Conservation (phyloP, 2,329 filamentous ascomycete genomes). For the Talaromyces sp. region DNA sequence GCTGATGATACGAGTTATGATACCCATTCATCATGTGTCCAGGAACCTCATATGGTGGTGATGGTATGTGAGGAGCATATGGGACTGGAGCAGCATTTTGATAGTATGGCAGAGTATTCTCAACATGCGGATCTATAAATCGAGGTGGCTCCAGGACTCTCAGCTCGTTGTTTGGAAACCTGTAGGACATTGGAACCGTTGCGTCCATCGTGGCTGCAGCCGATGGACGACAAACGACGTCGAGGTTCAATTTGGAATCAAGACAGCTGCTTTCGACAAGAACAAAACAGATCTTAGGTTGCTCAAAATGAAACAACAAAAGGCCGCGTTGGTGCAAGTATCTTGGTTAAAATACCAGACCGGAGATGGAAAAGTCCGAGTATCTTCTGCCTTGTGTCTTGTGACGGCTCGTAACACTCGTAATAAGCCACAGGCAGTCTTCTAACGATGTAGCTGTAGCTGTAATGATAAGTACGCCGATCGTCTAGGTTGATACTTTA, state of each 20-base stretch:
- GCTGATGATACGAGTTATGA: slow-evolving; percentile 31
- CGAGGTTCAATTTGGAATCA: neutral
- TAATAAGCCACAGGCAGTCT: neutral
- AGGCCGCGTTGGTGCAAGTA: neutral
- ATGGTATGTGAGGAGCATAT: slow-evolving; percentile 35
- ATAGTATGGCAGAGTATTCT: slow-evolving; percentile 35
- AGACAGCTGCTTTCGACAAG: neutral
- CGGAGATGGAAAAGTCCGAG: slow-evolving; percentile 10
- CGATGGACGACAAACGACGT: neutral
- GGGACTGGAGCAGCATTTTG: slow-evolving; percentile 35
- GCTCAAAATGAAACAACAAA: neutral
- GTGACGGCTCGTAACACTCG: neutral
- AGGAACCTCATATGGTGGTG: slow-evolving; percentile 32
- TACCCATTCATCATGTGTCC: slow-evolving; percentile 33
- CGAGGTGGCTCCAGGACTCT: slow-evolving; percentile 36
- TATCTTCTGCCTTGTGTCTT: neutral
- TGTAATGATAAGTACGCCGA: slow-evolving; percentile 1
- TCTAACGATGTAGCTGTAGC: slow-evolving; percentile 2
- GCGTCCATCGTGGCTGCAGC: slow-evolving; percentile 35
- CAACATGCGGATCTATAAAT: slow-evolving; percentile 32
- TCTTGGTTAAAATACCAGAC: neutral
- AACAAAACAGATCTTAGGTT: neutral
- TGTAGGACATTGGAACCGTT: slow-evolving; percentile 39
- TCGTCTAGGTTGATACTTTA: neutral
- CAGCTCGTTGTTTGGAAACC: slow-evolving; percentile 37